Evolutionary conservation across 208 protist species (phyloP).

Genomic region (Crithidia brevicula): DNA sequence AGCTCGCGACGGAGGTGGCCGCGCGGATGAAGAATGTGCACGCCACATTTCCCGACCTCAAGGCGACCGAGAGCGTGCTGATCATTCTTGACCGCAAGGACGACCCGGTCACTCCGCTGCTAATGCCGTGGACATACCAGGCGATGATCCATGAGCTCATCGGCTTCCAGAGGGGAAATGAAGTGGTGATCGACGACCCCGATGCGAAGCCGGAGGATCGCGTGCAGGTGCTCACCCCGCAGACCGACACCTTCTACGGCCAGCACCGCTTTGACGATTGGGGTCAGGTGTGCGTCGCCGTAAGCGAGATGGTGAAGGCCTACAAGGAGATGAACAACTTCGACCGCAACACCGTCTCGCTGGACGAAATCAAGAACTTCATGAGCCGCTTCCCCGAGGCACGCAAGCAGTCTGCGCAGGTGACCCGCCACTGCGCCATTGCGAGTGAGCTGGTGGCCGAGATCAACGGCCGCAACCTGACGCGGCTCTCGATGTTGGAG

Average conservation of each 20-base stretch:
- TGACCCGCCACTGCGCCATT: slow-evolving; percentile 84
- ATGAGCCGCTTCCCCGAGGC: slow-evolving; percentile 89
- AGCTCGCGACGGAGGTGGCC: slow-evolving; percentile 80
- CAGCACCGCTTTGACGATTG: slow-evolving; percentile 97
- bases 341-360: slow-evolving; percentile 74
- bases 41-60: slow-evolving; percentile 87
- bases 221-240: slow-evolving; percentile 72
- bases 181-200: slow-evolving; percentile 80
- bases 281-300: slow-evolving; percentile 95
- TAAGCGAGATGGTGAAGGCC: slow-evolving; percentile 95
- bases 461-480: slow-evolving; percentile 85
- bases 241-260: slow-evolving; percentile 96
- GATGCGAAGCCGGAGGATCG: slow-evolving; percentile 76
- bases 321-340: slow-evolving; percentile 94
- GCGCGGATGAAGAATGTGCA: slow-evolving; percentile 84
- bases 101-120: slow-evolving; percentile 97
- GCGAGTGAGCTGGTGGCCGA: slow-evolving; percentile 78
- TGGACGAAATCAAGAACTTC: slow-evolving; percentile 89
- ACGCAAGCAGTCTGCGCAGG: slow-evolving; percentile 75
- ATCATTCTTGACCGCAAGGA: slow-evolving; percentile 88
- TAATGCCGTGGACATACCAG: slow-evolving; percentile 99
- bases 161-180: slow-evolving; percentile 94
- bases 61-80: slow-evolving; percentile 79
- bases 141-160: slow-evolving; percentile 99
- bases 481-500: slow-evolving; percentile 82